Base-by-base conservation (phyloP, 1,284 basidiomycete genomes). In the Golubevia pallescens region DNA sequence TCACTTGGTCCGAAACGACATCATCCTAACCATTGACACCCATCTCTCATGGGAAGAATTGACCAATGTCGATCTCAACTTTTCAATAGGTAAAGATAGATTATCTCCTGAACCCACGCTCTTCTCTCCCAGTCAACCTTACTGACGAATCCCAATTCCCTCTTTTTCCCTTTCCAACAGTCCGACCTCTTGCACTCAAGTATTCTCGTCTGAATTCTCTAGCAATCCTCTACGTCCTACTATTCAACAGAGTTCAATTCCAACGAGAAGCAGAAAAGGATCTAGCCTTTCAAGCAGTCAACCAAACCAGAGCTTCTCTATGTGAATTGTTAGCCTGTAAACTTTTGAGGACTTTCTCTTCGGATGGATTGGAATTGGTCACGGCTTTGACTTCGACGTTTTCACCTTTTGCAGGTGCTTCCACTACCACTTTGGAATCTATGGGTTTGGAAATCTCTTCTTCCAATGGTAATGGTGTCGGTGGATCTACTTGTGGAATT, bases 311-410 rank as follows among this genome's bases (percentile, higher is more conserved):
- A 56, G 93, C 93, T 0, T 87, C 88, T 23, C 89, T 96, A 38
- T 97, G 95, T 86, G 95, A 97, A 86, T 90, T 97, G 52, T 88
- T 97, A 16, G 94, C 95, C 0, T 93, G 91, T 57, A 90, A 92
- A 38, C 89, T 91, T 6, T 90, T 97, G 61, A 90, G 93, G 75
- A 78, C 77, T 72, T 84, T 72, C 20, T 65, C 67, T 24, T 65
- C 71, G 23, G 65, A 74, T 62, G 67, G 75, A n/a, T 88, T 97
- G 32, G 90, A 92, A 61, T 90, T 97, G 23, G 91, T 92, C 0
- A 89, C 91, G 3, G 90, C 91, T 0, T 88, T 95, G 20, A 93
- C 94, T 10, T 95, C 93, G 0, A 92, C 90, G 42, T 97, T 94
- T 56, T 57, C 55, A 57, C 55, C 55, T 57, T 57, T 57, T n/a